A percentile compares a stretch with the other conserved stretches of the same genome.
These are phyloP conservation scores for Botrytis byssoidea DNA, from an alignment of 2,329 filamentous ascomycete genomes.

Conservation along the genomic window DNA sequence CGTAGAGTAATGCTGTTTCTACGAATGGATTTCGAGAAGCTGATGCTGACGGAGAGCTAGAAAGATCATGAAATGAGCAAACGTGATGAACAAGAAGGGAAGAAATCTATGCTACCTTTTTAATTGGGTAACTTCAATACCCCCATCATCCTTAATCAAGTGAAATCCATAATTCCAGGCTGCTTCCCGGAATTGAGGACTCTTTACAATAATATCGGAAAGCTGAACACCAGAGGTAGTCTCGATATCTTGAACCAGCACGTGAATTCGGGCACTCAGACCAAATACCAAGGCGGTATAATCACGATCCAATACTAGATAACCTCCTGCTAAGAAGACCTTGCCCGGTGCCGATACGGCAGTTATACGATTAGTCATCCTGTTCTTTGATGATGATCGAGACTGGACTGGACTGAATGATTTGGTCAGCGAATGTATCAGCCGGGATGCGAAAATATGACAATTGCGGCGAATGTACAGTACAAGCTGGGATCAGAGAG, in stretches of 20 bases:
- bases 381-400: background rate
- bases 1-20: constrained; percentile 86
- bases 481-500: background rate
- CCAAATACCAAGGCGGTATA: constrained; percentile 77
- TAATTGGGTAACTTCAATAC: constrained; percentile 77
- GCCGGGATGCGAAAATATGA: background rate
- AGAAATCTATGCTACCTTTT: constrained; percentile 58
- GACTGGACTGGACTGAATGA: background rate
- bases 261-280: constrained; percentile 65
- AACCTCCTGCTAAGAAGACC: constrained; percentile 90
- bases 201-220: constrained; percentile 78
- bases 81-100: constrained; percentile 2
- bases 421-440: background rate
- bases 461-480: background rate
- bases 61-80: constrained; percentile 11
- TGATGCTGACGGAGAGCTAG: constrained; percentile 20
- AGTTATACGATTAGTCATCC: constrained; percentile 26
- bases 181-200: constrained; percentile 85
- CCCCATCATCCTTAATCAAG: constrained; percentile 67
- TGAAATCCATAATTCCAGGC: constrained; percentile 86
- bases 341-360: constrained; percentile 88
- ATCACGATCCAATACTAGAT: constrained; percentile 84
- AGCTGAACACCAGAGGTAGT: constrained; percentile 63
- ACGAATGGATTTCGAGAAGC: constrained; percentile 75
- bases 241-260: constrained; percentile 56